phyloP scores from a whole-genome alignment of 495 filamentous ascomycete genomes.

The Xanthoparmelia taractica region DNA sequence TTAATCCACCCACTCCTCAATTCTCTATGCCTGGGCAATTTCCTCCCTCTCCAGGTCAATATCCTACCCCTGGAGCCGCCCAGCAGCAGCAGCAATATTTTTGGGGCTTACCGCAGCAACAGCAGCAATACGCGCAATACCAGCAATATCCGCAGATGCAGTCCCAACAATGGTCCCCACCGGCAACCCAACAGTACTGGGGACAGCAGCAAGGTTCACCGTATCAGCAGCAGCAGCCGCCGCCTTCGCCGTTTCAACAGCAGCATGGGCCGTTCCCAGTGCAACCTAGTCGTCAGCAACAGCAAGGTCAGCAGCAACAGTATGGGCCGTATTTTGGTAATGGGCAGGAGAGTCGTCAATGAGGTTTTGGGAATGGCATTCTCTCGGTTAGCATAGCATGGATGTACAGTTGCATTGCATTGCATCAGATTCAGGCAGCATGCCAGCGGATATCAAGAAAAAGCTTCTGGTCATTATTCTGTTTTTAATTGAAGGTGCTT shows the following conservation, averaged over 20 bases:
- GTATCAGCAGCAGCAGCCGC: conserved; percentile 21
- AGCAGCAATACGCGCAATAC: conserved; percentile 19
- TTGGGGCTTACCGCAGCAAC: conserved; percentile 18
- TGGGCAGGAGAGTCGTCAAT: conserved; percentile 14
- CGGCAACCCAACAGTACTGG: conserved; percentile 20
- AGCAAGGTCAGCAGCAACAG: conserved; percentile 28
- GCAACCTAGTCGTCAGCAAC: conserved; percentile 31
- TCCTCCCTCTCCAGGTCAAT: conserved; percentile 22
- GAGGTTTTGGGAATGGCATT: background rate
- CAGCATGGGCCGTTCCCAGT: conserved; percentile 32
- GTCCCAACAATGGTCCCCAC: conserved; percentile 21
- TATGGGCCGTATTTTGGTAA: conserved; percentile 25
- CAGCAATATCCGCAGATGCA: conserved; percentile 24
- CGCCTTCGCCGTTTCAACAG: conserved; percentile 21
- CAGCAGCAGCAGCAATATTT: conserved; percentile 16
- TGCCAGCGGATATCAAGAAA: background rate
- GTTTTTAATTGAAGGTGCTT: background rate
- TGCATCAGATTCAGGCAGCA: conserved; percentile 7
- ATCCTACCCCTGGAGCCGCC: conserved; percentile 2
- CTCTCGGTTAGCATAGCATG: conserved; percentile 13
- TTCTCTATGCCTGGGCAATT: conserved; percentile 25
- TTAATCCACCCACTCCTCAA: conserved; percentile 23
- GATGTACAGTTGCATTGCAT: conserved; percentile 2
- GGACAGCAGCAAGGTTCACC: conserved; percentile 15
- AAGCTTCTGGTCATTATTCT: background rate